These are phyloP conservation scores for Mycena epipterygia DNA, from an alignment of 768 basidiomycete species.

Conservation along the genomic window DNA sequence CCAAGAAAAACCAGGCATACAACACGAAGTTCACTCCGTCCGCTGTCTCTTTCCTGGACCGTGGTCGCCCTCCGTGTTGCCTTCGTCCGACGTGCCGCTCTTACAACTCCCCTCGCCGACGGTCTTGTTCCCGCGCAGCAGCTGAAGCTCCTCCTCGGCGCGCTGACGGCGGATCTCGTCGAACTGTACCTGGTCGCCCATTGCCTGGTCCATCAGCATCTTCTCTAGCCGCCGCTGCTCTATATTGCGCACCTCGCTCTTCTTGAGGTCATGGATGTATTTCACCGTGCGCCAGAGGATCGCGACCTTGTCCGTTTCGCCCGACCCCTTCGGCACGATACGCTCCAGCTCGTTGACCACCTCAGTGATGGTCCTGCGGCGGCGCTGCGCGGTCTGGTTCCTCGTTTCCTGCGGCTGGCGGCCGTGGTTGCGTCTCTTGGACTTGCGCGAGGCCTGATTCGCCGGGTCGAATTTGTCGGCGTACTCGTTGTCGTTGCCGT, in stretches of 20 bases:
- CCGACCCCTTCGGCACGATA: slow-evolving; percentile 89
- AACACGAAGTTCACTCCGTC: slow-evolving; percentile 61
- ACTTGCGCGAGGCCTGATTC: slow-evolving; percentile 43
- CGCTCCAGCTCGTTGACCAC: slow-evolving; percentile 93
- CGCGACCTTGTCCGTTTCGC: slow-evolving; percentile 91
- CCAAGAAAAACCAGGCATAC: too few species aligned
- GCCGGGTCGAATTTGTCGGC: slow-evolving; percentile 41
- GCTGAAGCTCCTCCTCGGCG: slow-evolving; percentile 75
- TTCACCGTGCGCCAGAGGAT: slow-evolving; percentile 90
- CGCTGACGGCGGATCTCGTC: slow-evolving; percentile 82
- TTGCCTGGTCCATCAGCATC: slow-evolving; percentile 91
- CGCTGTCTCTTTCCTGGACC: slow-evolving; percentile 54
- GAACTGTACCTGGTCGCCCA: slow-evolving; percentile 89
- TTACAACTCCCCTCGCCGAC: slow-evolving; percentile 50
- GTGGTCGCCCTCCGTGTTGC: slow-evolving; percentile 47
- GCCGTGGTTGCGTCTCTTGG: slow-evolving; percentile 64
- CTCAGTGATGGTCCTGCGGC: slow-evolving; percentile 96
- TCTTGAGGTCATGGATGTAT: slow-evolving; percentile 92
- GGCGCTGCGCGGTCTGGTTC: slow-evolving; percentile 87
- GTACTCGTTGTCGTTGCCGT: slow-evolving; percentile 40
- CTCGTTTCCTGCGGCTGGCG: slow-evolving; percentile 76
- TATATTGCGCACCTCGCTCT: slow-evolving; percentile 91
- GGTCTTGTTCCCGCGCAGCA: slow-evolving; percentile 62
- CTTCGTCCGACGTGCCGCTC: slow-evolving; percentile 48
- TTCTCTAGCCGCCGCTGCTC: slow-evolving; percentile 96